phyloP scores from a whole-genome alignment of 345 rosid genomes.

The Gossypium longicalyx region DNA sequence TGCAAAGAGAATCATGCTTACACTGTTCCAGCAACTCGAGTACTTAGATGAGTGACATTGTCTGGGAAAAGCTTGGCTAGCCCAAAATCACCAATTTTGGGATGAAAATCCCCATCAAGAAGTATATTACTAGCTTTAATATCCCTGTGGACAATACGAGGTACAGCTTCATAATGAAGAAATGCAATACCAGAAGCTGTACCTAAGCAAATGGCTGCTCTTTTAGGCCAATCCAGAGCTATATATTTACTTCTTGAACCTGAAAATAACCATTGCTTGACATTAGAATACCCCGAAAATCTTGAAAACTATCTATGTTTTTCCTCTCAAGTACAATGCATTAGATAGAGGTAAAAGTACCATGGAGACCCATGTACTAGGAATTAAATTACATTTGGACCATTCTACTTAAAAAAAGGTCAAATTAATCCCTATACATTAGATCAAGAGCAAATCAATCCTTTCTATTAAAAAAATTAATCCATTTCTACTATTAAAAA shows the following conservation, averaged over 20 bases:
- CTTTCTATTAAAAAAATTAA: no score
- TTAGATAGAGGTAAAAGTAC: neutral
- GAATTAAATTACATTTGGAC: no score
- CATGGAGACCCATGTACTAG: no score
- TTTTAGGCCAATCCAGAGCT: slow-evolving; percentile 49
- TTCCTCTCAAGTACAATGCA: neutral
- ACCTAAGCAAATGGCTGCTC: slow-evolving; percentile 59
- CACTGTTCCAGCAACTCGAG: slow-evolving; percentile 81
- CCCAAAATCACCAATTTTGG: slow-evolving; percentile 77
- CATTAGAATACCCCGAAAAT: slow-evolving; percentile 10
- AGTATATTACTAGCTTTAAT: slow-evolving; percentile 79
- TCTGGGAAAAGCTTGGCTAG: slow-evolving; percentile 75
- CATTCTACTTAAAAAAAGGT: no score
- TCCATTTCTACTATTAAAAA: no score
- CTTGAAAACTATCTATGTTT: slow-evolving; percentile 5
- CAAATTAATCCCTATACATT: no score
- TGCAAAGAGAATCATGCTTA: slow-evolving; percentile 32
- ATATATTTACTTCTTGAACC: slow-evolving; percentile 51
- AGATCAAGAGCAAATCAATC: no score
- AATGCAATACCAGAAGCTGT: slow-evolving; percentile 63
- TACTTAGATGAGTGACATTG: slow-evolving; percentile 66
- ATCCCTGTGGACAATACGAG: slow-evolving; percentile 67
- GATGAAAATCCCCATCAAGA: slow-evolving; percentile 50
- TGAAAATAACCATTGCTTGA: slow-evolving; percentile 20
- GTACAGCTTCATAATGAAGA: slow-evolving; percentile 65